Conservation (phyloP, 2,329 filamentous ascomycete species). For the Fusarium neocosmosporiellum region DNA sequence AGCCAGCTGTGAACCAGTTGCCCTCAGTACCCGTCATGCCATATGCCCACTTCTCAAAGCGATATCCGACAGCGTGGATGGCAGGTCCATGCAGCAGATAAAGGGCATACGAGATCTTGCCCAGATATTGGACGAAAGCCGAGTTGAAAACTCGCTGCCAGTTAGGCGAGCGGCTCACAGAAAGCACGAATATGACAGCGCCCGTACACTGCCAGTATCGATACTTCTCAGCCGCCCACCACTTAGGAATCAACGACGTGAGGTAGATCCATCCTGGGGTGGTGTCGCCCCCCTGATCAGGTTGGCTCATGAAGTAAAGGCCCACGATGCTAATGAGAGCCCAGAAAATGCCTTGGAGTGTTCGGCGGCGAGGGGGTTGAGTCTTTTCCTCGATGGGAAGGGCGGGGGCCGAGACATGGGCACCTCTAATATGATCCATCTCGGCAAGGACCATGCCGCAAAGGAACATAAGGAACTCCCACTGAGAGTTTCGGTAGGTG, state of each 20-base stretch:
- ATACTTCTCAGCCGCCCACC: conserved; percentile 61
- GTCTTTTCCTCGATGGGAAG: conserved; percentile 42
- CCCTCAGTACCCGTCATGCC: conserved; percentile 60
- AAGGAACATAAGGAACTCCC: conserved; percentile 68
- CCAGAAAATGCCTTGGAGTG: conserved; percentile 49
- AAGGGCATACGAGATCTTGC: conserved; percentile 69
- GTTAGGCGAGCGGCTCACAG: conserved; percentile 57
- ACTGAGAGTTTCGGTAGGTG: conserved; percentile 59
- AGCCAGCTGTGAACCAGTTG: conserved; percentile 58
- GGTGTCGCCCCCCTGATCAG: conserved; percentile 54
- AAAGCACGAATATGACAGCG: conserved; percentile 63
- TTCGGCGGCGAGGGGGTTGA: neutral
- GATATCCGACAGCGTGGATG: conserved; percentile 64
- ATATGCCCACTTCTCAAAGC: conserved; percentile 61
- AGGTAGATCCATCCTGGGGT: conserved; percentile 66
- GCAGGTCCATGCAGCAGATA: conserved; percentile 71
- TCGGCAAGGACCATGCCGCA: conserved; percentile 67
- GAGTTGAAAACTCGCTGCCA: conserved; percentile 65
- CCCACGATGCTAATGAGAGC: conserved; percentile 57
- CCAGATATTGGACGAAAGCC: conserved; percentile 65
- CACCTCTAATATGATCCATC: conserved; percentile 61
- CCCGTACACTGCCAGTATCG: conserved; percentile 69
- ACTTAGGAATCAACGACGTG: conserved; percentile 59
- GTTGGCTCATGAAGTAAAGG: conserved; percentile 62
- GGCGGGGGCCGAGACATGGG: conserved; percentile 50